A percentile compares a stretch with the other conserved stretches of the same genome.
These are phyloP conservation scores for Parafenestella ontariensis DNA, from an alignment of 2,329 filamentous ascomycete genomes.

Conservation along the genomic window DNA sequence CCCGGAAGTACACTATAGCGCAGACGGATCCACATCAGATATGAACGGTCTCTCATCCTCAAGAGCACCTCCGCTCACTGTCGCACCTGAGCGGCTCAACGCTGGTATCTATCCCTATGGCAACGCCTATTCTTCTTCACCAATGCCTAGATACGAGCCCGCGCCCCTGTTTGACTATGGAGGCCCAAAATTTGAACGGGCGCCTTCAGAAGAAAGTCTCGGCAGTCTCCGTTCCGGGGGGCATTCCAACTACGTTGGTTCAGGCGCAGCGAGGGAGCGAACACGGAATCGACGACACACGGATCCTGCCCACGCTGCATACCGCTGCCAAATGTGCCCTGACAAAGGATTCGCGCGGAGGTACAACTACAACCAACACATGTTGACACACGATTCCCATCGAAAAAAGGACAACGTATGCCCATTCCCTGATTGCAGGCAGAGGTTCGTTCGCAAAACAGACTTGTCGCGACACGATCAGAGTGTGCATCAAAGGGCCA, in stretches of 20 bases:
- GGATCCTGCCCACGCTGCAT: slow-evolving; percentile 53
- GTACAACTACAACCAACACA: slow-evolving; percentile 87
- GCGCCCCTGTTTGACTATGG: slow-evolving; percentile 19
- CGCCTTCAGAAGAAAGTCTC: slow-evolving; percentile 17
- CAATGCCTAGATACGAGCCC: slow-evolving; percentile 29
- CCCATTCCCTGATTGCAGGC: slow-evolving; percentile 68
- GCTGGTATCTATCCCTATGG: slow-evolving; percentile 32
- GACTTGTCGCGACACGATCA: slow-evolving; percentile 69
- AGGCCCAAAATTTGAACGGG: slow-evolving; percentile 11
- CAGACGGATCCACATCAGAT: slow-evolving; percentile 17
- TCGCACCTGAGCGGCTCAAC: slow-evolving; percentile 42
- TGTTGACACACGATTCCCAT: slow-evolving; percentile 81
- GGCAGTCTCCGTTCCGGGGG: slow-evolving; percentile 19
- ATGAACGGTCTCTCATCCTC: slow-evolving; percentile 15
- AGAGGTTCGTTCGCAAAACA: slow-evolving; percentile 82
- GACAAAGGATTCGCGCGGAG: slow-evolving; percentile 80
- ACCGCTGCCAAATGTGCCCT: slow-evolving; percentile 70
- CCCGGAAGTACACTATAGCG: slow-evolving; percentile 25
- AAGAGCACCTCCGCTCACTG: slow-evolving; percentile 35
- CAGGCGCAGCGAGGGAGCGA: slow-evolving; percentile 9
- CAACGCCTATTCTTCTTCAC: slow-evolving; percentile 28
- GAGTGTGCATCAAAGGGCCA: slow-evolving; percentile 75
- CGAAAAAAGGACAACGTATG: slow-evolving; percentile 76
- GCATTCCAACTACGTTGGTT: slow-evolving; percentile 4
- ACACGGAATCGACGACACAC: slow-evolving; percentile 25